Evolutionary conservation across 192 early-diverging fungal genomes (phyloP).

Genomic region (Mortierella alpina): DNA sequence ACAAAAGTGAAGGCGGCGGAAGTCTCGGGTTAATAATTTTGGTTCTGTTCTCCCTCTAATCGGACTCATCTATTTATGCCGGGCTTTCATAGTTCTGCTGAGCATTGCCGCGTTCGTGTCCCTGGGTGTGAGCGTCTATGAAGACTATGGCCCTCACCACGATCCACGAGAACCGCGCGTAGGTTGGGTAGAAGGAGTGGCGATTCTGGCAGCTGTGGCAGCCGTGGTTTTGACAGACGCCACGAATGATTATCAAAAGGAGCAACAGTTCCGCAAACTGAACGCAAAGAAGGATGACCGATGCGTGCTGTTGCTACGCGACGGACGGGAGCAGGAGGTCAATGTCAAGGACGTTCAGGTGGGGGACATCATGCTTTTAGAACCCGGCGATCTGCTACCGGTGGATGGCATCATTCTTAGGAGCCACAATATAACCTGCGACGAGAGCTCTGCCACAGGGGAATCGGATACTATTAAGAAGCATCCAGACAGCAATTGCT

Average conservation of each 20-base stretch:
- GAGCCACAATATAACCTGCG: conserved; percentile 84
- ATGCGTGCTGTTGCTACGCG: conserved; percentile 77
- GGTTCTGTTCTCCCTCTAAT: neutral
- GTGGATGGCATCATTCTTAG: conserved; percentile 90
- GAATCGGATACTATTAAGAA: conserved; percentile 91
- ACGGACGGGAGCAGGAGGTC: conserved; percentile 78
- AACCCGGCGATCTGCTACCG: conserved; percentile 93
- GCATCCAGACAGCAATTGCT: conserved; percentile 73
- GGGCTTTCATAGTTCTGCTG: conserved; percentile 74
- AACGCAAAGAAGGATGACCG: conserved; percentile 90
- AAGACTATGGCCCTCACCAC: conserved; percentile 75
- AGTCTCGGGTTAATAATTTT: no score
- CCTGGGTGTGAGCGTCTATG: conserved; percentile 87
- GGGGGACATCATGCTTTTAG: conserved; percentile 88
- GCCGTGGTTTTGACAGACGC: conserved; percentile 92
- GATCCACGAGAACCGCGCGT: conserved; percentile 76
- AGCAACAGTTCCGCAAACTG: conserved; percentile 87
- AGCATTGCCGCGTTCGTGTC: conserved; percentile 87
- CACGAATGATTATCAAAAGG: conserved; percentile 93
- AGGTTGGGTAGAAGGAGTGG: conserved; percentile 82
- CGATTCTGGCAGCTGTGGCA: conserved; percentile 86
- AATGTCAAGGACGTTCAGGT: conserved; percentile 86
- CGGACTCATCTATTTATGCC: neutral
- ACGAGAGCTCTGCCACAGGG: conserved; percentile 93
- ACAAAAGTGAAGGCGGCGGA: neutral